Evolutionary conservation across 495 filamentous ascomycete species (phyloP), one percentile per base, ranked within the genome.

Genomic region (Penicillium paxilli): DNA sequence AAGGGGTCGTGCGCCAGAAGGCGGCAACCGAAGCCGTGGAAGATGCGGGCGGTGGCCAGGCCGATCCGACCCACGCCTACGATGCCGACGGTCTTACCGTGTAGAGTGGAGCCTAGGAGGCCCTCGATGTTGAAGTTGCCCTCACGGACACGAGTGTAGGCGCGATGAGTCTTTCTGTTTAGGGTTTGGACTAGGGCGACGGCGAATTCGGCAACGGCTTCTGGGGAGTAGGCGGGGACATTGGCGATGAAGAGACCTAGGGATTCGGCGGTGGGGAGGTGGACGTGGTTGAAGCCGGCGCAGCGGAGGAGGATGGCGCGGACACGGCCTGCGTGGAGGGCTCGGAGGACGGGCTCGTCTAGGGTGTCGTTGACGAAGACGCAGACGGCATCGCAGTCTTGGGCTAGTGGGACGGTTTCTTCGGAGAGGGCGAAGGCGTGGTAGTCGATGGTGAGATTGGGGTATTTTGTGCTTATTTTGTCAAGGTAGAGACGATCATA

Each of bases 131-230:
- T 80, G 68, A 89, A 89, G 60, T 89, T 89, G 16, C 83, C 84
- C 67, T 89, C 87, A 25, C 86, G 83, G 17, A 87, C 86, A 11
- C 87, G 83, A 64, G 83, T 87, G 68, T 85, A 90, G 5, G 86
- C 81, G 20, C 86, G 83, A 64, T 89, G 87, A 14, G 83, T 86
- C 55, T 86, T 83, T 17, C 87, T 84, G 60, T 89, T 87, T 22
- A 89, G 73, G 0, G 86, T 87, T 68, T 85, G 84, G 33, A 87
- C 72, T 60, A 89, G 75, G 8, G 84, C 81, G 14, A 88, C 73
- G 17, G 86, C 80, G 62, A 87, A 89, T 70, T 89, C 87, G 57
- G 87, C 87, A 3, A 90, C 87, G 4, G 86, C 83, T 59, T 88
- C 86, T 52, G 87, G 87, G 4, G 82, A 84, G 66, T 90, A 89